phyloP scores from a whole-genome alignment of 345 rosid species.

The Corymbia maculata region DNA sequence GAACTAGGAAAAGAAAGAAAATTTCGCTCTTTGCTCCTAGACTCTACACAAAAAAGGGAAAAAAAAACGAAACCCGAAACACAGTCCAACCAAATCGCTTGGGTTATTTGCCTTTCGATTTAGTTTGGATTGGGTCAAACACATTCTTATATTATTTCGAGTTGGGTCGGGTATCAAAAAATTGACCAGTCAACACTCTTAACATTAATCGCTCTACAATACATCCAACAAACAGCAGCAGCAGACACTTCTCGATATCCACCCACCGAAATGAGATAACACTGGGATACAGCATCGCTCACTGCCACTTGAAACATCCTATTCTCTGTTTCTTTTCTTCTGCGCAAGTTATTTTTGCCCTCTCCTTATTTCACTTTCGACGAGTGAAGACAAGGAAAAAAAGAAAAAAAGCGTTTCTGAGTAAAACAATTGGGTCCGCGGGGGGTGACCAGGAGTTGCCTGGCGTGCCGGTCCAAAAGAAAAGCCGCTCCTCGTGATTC shows the following conservation, averaged over 20 bases:
- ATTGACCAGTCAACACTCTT: neutral
- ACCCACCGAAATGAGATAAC: neutral
- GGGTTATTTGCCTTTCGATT: neutral
- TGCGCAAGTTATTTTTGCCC: neutral
- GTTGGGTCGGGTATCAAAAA: too few relatives aligned
- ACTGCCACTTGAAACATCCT: neutral
- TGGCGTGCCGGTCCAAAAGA: neutral
- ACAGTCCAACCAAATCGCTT: neutral
- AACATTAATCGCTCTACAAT: too few relatives aligned
- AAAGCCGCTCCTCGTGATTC: neutral
- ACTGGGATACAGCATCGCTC: neutral
- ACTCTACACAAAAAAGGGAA: neutral
- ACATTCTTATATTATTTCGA: too few relatives aligned
- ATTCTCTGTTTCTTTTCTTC: neutral
- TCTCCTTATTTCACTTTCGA: neutral
- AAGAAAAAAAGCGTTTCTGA: neutral
- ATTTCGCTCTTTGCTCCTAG: neutral
- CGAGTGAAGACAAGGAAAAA: neutral
- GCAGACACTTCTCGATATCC: neutral
- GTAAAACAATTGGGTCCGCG: neutral
- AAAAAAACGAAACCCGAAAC: neutral
- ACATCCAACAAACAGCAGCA: too few relatives aligned
- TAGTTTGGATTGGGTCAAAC: too few relatives aligned
- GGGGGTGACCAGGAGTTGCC: neutral
- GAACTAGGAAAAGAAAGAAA: rapidly evolving